phyloP scores from a whole-genome alignment of 306 rosid genomes.

The Trichosanthes truncata region DNA sequence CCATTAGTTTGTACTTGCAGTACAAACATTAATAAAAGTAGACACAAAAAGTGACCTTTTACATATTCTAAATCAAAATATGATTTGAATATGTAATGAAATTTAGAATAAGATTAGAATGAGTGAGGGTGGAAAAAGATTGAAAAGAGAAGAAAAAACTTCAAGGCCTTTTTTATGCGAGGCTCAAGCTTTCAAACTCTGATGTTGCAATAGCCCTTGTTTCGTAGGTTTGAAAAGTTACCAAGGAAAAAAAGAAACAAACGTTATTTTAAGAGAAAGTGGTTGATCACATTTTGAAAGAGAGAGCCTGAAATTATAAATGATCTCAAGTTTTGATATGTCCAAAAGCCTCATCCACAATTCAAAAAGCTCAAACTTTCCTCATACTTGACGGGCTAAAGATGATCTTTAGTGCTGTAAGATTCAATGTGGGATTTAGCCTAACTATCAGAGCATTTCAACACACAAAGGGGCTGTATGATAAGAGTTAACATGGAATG shows the following conservation, averaged over 20 bases:
- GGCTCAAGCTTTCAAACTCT: background rate
- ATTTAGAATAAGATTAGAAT: no score
- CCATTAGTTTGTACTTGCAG: no score
- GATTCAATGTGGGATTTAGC: background rate
- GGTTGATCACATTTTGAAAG: background rate
- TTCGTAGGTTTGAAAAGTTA: background rate
- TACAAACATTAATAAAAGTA: no score
- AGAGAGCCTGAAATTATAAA: background rate
- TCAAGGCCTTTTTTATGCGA: background rate
- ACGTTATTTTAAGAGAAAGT: background rate
- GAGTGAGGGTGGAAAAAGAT: background rate
- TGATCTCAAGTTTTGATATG: background rate
- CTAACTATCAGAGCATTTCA: background rate
- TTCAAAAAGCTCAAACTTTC: background rate
- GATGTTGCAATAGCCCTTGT: background rate
- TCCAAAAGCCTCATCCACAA: background rate
- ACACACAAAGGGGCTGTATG: background rate
- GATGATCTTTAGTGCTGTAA: background rate
- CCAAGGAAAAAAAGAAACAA: background rate
- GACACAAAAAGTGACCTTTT: no score
- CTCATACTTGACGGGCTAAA: background rate
- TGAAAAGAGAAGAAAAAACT: background rate
- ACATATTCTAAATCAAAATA: no score
- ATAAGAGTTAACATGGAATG: background rate
- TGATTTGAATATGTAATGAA: no score